These are phyloP conservation scores for Elsinoe perseae DNA, from an alignment of 2,329 filamentous ascomycete species.

Conservation along the genomic window DNA sequence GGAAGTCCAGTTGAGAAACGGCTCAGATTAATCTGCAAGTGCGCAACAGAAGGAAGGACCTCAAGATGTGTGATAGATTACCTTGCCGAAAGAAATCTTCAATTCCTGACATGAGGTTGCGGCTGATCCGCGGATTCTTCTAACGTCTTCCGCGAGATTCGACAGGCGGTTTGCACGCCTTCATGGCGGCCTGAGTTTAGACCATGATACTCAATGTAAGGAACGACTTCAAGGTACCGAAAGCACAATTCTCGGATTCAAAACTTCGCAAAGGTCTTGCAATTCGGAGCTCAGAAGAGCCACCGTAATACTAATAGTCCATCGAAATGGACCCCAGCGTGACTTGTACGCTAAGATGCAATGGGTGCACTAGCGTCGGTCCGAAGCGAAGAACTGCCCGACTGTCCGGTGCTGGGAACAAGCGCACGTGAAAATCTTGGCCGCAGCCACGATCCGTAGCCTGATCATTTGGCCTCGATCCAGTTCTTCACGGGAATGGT, in stretches of 20 bases:
- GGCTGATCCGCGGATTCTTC: conserved; percentile 5
- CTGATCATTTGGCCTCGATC: background rate
- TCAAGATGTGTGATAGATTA: background rate
- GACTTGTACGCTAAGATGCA: conserved; percentile 7
- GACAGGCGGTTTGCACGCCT: background rate
- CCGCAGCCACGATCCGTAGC: background rate
- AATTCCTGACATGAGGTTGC: conserved; percentile 5
- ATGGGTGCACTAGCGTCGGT: background rate
- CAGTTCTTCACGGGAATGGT: background rate
- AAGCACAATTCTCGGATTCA: background rate
- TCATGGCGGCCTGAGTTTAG: background rate
- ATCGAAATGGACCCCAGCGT: background rate
- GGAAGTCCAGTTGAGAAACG: too few relatives aligned
- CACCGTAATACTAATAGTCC: too few relatives aligned
- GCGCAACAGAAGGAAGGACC: too few relatives aligned
- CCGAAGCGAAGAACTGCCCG: conserved; percentile 8
- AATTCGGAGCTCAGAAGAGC: too few relatives aligned
- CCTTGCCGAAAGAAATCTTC: background rate
- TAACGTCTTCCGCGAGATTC: conserved; percentile 4
- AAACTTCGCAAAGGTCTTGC: background rate
- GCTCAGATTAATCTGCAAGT: too few relatives aligned
- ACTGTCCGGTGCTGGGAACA: background rate
- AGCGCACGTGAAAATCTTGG: background rate
- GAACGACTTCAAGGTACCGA: background rate
- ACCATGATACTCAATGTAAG: background rate